These are phyloP conservation scores for Hypoxylon sp. DNA, from an alignment of 2,329 filamentous ascomycete genomes.

Conservation along the genomic window DNA sequence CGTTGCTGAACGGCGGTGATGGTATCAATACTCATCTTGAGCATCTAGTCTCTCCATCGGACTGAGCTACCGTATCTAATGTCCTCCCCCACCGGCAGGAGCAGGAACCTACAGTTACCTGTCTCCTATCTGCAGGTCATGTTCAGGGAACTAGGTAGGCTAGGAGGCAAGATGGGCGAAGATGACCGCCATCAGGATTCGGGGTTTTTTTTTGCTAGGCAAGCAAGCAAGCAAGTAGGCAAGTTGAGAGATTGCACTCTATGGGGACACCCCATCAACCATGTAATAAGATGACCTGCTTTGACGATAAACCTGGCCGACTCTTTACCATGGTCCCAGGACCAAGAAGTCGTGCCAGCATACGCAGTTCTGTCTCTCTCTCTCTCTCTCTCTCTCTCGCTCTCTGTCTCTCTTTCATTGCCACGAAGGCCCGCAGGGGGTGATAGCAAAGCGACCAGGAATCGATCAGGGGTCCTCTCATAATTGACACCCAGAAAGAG, in stretches of 20 bases:
- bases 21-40: slow-evolving; percentile 6
- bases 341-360: slow-evolving; percentile 16
- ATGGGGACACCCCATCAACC: slow-evolving; percentile 18
- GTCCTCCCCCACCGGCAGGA: slow-evolving; percentile 1
- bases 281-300: slow-evolving; percentile 18
- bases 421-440: slow-evolving; percentile 16
- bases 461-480: slow-evolving; percentile 18
- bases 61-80: slow-evolving; percentile 18
- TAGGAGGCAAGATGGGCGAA: slow-evolving; percentile 5
- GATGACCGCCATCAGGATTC: slow-evolving; percentile 2
- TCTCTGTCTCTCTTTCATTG: slow-evolving; percentile 19
- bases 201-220: slow-evolving; percentile 11
- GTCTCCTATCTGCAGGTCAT: slow-evolving; percentile 14
- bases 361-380: too few species aligned
- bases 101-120: neutral
- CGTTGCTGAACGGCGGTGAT: slow-evolving; percentile 1
- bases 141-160: slow-evolving; percentile 12
- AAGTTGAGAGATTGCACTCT: slow-evolving; percentile 22
- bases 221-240: too few species aligned
- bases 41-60: slow-evolving; percentile 5
- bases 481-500: slow-evolving; percentile 26
- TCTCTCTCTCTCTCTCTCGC: neutral
- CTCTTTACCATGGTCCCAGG: slow-evolving; percentile 20
- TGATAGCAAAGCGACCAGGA: slow-evolving; percentile 15
- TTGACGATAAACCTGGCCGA: slow-evolving; percentile 3